Evolutionary conservation across 768 basidiomycete genomes (phyloP).

Genomic region (Termitomyces titanicus): DNA sequence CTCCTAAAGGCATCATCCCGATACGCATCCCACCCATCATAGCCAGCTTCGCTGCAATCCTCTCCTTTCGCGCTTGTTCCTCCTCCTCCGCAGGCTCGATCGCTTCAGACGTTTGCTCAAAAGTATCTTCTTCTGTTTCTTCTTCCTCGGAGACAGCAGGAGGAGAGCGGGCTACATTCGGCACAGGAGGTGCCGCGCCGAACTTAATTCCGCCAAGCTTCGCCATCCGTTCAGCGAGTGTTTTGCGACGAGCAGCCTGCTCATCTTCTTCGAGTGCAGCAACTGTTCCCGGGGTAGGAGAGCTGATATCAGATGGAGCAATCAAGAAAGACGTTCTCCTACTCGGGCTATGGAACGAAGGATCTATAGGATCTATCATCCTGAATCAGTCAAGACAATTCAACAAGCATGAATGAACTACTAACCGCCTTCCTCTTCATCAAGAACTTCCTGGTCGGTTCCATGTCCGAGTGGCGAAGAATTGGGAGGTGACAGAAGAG

Average conservation of each 20-base stretch:
- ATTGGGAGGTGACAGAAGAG: constrained; percentile 21
- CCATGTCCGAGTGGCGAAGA: neutral
- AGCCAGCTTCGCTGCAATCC: constrained; percentile 51
- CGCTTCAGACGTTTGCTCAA: constrained; percentile 20
- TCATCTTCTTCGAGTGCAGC: constrained; percentile 32
- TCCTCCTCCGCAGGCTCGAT: constrained; percentile 51
- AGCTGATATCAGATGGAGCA: constrained; percentile 12
- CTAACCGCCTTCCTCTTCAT: constrained; percentile 64
- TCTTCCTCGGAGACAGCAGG: constrained; percentile 28
- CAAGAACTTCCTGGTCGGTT: constrained; percentile 41
- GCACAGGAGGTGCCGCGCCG: constrained; percentile 56
- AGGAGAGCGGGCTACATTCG: constrained; percentile 32
- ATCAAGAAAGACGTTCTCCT: constrained; percentile 30
- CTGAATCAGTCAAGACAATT: neutral
- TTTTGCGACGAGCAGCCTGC: constrained; percentile 53
- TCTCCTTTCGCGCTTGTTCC: constrained; percentile 52
- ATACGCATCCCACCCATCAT: constrained; percentile 57
- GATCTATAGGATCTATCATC: constrained; percentile 64
- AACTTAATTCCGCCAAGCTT: constrained; percentile 84
- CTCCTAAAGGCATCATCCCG: constrained; percentile 48
- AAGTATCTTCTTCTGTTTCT: constrained; percentile 20
- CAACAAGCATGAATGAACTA: neutral
- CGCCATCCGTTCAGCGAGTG: constrained; percentile 94
- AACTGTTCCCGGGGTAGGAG: constrained; percentile 11
- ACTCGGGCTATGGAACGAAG: constrained; percentile 53